Conservation (phyloP, 2,329 filamentous ascomycete species). For the Cordyceps militaris region DNA sequence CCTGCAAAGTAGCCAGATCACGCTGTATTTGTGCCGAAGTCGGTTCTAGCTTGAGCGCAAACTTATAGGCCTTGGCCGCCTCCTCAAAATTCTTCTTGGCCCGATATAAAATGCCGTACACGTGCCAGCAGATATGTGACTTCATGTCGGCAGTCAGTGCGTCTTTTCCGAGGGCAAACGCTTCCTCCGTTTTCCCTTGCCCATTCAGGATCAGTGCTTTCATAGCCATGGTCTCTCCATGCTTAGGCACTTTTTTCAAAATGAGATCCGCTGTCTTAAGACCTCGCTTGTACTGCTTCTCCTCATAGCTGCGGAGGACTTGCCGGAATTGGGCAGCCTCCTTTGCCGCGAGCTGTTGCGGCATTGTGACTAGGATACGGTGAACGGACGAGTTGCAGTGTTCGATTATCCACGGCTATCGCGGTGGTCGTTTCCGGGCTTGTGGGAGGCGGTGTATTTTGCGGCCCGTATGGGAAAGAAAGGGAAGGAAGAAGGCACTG, state of each 20-base stretch:
- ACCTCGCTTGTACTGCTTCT: slow-evolving; percentile 94
- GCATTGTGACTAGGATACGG: slow-evolving; percentile 35
- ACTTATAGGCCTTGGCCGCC: slow-evolving; percentile 98
- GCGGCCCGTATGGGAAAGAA: neutral
- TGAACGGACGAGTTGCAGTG: neutral
- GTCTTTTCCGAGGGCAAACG: slow-evolving; percentile 85
- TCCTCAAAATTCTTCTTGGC: slow-evolving; percentile 97
- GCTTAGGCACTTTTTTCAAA: slow-evolving; percentile 85
- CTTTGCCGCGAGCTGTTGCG: slow-evolving; percentile 72
- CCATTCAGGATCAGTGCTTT: slow-evolving; percentile 95
- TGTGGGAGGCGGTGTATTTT: neutral
- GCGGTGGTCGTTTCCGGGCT: neutral
- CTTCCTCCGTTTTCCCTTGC: slow-evolving; percentile 86
- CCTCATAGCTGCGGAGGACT: slow-evolving; percentile 92
- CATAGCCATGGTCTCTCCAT: slow-evolving; percentile 98
- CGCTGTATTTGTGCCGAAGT: slow-evolving; percentile 90
- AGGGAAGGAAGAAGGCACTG: neutral
- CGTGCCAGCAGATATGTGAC: slow-evolving; percentile 98
- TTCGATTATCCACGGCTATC: slow-evolving; percentile 10
- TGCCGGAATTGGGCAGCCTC: slow-evolving; percentile 91
- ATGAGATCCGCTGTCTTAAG: slow-evolving; percentile 96
- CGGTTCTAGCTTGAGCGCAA: slow-evolving; percentile 87
- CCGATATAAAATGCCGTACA: slow-evolving; percentile 90
- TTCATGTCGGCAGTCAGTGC: slow-evolving; percentile 96
- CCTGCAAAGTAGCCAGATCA: slow-evolving; percentile 85